Percentiles rank a stretch among this genome's conserved stretches.
phyloP scores from a whole-genome alignment of 371 early-diverging fungal species.

The Catenaria anguillulae region DNA sequence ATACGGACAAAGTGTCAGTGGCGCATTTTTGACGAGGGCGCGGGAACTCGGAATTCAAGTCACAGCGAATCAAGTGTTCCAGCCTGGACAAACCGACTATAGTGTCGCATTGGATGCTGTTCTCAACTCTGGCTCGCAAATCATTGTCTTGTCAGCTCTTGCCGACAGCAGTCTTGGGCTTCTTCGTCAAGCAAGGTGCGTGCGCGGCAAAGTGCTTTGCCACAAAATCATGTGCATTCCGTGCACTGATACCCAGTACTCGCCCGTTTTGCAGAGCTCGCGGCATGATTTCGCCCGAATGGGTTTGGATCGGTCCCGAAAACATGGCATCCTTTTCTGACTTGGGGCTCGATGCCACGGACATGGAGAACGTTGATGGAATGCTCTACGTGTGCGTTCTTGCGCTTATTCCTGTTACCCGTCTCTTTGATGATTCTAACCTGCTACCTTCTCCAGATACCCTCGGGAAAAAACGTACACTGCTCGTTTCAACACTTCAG shows the following conservation, averaged over 20 bases:
- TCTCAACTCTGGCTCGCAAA: neutral
- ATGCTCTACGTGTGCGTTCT: neutral
- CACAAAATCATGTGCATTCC: too few relatives aligned
- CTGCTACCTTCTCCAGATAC: too few relatives aligned
- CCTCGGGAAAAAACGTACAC: neutral
- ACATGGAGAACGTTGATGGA: neutral
- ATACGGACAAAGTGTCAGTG: neutral
- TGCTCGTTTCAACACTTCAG: neutral
- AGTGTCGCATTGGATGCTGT: neutral
- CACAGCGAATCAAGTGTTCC: neutral
- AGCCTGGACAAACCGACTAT: neutral
- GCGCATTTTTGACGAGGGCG: neutral
- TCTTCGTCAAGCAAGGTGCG: neutral
- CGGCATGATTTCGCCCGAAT: neutral
- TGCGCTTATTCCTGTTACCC: too few relatives aligned
- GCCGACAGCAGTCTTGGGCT: neutral
- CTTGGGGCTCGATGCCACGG: neutral
- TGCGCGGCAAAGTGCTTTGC: too few relatives aligned
- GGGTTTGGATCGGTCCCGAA: neutral
- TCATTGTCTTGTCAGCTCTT: neutral
- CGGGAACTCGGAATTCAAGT: neutral
- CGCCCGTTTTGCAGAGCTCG: too few relatives aligned
- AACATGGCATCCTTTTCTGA: neutral
- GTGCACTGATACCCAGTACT: too few relatives aligned
- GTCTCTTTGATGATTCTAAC: too few relatives aligned